Conservation (phyloP, 2,329 filamentous ascomycete species). For the Colletotrichum sublineola region DNA sequence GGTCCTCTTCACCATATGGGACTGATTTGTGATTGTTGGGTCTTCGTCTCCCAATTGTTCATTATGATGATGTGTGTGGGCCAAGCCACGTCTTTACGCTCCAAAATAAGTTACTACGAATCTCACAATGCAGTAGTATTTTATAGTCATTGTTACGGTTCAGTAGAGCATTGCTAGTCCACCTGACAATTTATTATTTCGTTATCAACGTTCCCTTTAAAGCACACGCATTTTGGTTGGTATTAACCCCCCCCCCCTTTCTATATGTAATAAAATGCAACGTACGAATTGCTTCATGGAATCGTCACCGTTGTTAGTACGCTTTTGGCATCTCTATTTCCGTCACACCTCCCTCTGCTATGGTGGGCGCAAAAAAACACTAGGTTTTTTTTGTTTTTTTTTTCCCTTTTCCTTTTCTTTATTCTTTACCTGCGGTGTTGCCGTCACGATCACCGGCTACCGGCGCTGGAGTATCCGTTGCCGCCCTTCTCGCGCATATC, state of each 20-base stretch:
- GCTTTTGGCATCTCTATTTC: neutral
- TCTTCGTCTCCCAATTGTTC: no score
- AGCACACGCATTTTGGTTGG: slow-evolving; percentile 21
- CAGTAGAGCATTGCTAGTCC: neutral
- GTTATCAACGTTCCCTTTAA: neutral
- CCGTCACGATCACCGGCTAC: neutral
- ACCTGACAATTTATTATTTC: neutral
- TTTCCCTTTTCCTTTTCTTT: no score
- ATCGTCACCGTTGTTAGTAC: neutral
- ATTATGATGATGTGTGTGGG: no score
- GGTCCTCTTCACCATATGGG: no score
- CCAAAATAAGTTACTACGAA: neutral
- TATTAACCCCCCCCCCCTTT: slow-evolving; percentile 10
- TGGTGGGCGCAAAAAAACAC: neutral
- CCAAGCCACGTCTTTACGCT: neutral
- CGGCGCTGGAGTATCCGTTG: slow-evolving; percentile 34
- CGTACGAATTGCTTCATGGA: slow-evolving; percentile 14
- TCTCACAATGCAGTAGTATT: neutral
- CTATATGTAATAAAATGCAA: slow-evolving; percentile 20
- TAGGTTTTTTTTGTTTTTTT: neutral
- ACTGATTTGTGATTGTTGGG: no score
- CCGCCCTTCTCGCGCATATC: slow-evolving; percentile 40
- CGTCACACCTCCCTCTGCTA: neutral
- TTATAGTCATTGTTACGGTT: neutral
- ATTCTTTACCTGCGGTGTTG: neutral